These are phyloP conservation scores for Austroboletus eburneus DNA, from an alignment of 768 basidiomycete genomes.

Conservation along the genomic window DNA sequence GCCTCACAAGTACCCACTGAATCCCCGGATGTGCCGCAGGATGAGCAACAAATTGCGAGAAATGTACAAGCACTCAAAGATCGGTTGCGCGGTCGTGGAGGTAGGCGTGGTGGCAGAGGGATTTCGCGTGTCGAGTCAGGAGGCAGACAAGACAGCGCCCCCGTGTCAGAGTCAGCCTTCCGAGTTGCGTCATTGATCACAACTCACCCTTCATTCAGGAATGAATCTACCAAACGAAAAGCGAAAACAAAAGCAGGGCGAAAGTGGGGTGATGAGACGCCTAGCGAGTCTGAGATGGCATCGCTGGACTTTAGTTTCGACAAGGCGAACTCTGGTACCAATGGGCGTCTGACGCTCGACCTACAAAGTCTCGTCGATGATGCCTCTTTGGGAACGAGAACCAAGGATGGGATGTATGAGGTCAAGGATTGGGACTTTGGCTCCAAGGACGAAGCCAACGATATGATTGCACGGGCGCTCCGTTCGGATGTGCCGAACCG, in stretches of 20 bases:
- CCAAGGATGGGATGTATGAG: slow-evolving; percentile 67
- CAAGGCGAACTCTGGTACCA: slow-evolving; percentile 38
- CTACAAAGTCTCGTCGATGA: slow-evolving; percentile 62
- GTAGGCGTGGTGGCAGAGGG: slow-evolving; percentile 50
- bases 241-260: slow-evolving; percentile 69
- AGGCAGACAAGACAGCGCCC: slow-evolving; percentile 57
- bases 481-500: slow-evolving; percentile 37
- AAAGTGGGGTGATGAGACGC: slow-evolving; percentile 87
- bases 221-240: slow-evolving; percentile 57
- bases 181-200: not conserved
- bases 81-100: slow-evolving; percentile 72
- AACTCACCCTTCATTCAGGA: slow-evolving; percentile 44
- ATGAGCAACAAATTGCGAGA: slow-evolving; percentile 88
- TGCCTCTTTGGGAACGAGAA: slow-evolving; percentile 72
- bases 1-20: slow-evolving; percentile 41
- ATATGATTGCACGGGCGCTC: slow-evolving; percentile 59
- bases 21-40: slow-evolving; percentile 50
- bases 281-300: slow-evolving; percentile 87
- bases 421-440: slow-evolving; percentile 83
- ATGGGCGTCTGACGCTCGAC: slow-evolving; percentile 39
- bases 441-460: slow-evolving; percentile 39
- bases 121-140: slow-evolving; percentile 46
- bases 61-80: slow-evolving; percentile 90
- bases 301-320: slow-evolving; percentile 83
- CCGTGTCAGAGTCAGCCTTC: slow-evolving; percentile 65